These are phyloP conservation scores for Acacia acuminata DNA, from an alignment of 306 rosid species.

Conservation along the genomic window DNA sequence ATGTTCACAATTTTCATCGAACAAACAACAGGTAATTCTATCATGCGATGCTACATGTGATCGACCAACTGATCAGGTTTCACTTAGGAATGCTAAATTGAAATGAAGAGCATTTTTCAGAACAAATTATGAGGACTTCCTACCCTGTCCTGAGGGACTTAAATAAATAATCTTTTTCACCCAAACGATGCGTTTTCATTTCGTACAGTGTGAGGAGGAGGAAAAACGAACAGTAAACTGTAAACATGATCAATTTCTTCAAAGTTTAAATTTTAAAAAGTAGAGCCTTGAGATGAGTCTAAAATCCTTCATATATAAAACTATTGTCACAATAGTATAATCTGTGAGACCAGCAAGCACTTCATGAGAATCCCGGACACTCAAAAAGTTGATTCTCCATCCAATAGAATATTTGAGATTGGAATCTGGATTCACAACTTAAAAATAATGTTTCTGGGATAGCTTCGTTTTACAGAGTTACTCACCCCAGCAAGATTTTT, in stretches of 20 bases:
- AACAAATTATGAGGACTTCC: conserved; percentile 18
- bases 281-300: neutral
- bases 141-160: neutral
- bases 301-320: neutral
- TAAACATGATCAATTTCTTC: conserved; percentile 1
- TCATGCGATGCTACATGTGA: too few species aligned
- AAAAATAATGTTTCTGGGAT: neutral
- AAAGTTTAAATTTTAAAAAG: conserved; percentile 13
- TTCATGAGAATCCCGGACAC: conserved; percentile 13
- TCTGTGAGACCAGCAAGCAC: neutral
- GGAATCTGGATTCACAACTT: neutral
- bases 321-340: neutral
- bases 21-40: too few species aligned
- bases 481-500: conserved; percentile 3
- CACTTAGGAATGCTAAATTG: neutral
- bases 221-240: neutral
- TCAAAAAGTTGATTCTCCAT: neutral
- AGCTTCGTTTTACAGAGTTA: conserved; percentile 14
- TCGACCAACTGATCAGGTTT: neutral
- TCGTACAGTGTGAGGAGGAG: neutral
- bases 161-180: conserved; percentile 16
- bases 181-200: neutral
- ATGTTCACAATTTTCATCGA: neutral
- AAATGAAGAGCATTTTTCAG: neutral
- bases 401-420: neutral